A percentile compares a stretch with the other conserved stretches of the same genome.
phyloP scores from a whole-genome alignment of 176 grass and related monocot species.

The Stipa capillata region DNA sequence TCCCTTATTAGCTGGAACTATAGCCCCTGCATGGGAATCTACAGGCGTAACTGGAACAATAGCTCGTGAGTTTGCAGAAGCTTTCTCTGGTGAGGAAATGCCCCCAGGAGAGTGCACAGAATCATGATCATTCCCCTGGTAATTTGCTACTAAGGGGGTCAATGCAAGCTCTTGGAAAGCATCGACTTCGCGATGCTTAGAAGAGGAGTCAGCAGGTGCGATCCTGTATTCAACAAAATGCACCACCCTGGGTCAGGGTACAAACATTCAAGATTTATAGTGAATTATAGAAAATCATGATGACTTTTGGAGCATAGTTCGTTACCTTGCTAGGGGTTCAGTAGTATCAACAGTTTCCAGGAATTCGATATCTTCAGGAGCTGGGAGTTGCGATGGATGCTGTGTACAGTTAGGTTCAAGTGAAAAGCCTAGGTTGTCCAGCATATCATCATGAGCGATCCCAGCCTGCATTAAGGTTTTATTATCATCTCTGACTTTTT shows the following conservation, averaged over 20 bases:
- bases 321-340: constrained; percentile 78
- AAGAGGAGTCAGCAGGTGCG: constrained; percentile 29
- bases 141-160: constrained; percentile 45
- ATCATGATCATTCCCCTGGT: constrained; percentile 62
- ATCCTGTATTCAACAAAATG: constrained; percentile 38
- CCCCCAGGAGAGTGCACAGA: constrained; percentile 48
- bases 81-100: constrained; percentile 56
- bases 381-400: constrained; percentile 25
- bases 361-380: constrained; percentile 42
- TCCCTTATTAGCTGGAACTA: constrained; percentile 41
- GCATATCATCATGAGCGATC: constrained; percentile 47
- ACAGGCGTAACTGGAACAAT: constrained; percentile 33
- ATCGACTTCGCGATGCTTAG: constrained; percentile 36
- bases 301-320: not conserved
- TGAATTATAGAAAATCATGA: not conserved
- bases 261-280: not conserved
- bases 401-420: constrained; percentile 62
- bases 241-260: not conserved
- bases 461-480: constrained; percentile 70
- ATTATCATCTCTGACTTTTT: constrained; percentile 86
- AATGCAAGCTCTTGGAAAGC: constrained; percentile 45
- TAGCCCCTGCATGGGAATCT: constrained; percentile 40
- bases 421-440: constrained; percentile 66
- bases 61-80: constrained; percentile 34
- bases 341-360: constrained; percentile 51